Evolutionary conservation across 108 stramenopile species (phyloP).

Genomic region (Fistulifera pelliculosa): DNA sequence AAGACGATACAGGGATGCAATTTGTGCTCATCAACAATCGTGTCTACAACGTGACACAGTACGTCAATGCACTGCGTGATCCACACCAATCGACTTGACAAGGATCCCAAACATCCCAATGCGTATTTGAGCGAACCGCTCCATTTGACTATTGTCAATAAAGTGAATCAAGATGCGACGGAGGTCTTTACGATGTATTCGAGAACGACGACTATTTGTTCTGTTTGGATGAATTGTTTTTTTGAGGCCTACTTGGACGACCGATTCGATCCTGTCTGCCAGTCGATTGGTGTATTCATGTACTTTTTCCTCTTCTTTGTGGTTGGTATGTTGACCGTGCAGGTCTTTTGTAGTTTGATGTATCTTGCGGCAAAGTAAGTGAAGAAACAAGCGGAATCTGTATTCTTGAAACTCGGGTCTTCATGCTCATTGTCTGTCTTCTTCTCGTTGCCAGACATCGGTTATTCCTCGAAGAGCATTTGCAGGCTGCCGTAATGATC

Average conservation of each 20-base stretch:
- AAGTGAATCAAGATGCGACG: conserved; percentile 11
- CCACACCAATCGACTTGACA: not conserved
- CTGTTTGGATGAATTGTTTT: conserved; percentile 4
- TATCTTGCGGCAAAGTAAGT: not conserved
- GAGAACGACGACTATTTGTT: conserved; percentile 5
- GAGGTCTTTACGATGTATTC: not conserved
- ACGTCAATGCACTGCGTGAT: conserved; percentile 19
- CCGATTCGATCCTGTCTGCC: not conserved
- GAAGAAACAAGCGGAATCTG: too few relatives aligned
- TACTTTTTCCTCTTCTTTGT: not conserved
- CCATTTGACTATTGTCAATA: conserved; percentile 37
- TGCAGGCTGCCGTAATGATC: conserved; percentile 37
- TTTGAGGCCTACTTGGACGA: not conserved
- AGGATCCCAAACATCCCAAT: not conserved
- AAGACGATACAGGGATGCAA: conserved; percentile 23
- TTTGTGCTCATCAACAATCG: conserved; percentile 30
- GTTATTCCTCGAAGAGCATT: conserved; percentile 23
- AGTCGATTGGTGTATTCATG: conserved; percentile 1
- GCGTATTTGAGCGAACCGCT: conserved; percentile 34
- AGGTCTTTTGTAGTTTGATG: not conserved
- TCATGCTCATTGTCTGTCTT: too few relatives aligned
- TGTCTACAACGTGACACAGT: conserved; percentile 36
- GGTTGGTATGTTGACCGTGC: not conserved
- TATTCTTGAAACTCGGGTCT: too few relatives aligned
- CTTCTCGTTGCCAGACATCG: too few relatives aligned